A percentile compares a stretch with the other conserved stretches of the same genome.
Conservation (phyloP, 2,329 filamentous ascomycete genomes). For the Fusarium xylarioides region DNA sequence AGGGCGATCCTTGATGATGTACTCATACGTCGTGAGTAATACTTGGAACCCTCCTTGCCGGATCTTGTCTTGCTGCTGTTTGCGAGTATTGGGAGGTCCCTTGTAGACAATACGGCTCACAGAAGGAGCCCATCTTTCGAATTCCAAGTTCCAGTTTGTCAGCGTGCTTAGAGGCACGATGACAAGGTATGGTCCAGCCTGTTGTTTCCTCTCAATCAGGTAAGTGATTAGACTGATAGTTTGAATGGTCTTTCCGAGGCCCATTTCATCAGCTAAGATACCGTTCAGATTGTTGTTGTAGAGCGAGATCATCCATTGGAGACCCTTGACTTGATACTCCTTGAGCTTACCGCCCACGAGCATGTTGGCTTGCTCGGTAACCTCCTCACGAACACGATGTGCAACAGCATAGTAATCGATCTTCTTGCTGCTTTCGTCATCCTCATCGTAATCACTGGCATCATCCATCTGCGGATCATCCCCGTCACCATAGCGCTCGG, state of each 20-base stretch:
- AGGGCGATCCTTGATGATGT: slow-evolving; percentile 98
- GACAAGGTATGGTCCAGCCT: slow-evolving; percentile 91
- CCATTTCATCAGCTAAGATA: slow-evolving; percentile 99
- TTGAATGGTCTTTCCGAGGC: slow-evolving; percentile 99
- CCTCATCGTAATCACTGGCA: slow-evolving; percentile 72
- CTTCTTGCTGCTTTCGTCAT: slow-evolving; percentile 78
- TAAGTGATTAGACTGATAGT: slow-evolving; percentile 98
- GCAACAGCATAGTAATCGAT: slow-evolving; percentile 99
- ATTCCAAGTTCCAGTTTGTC: slow-evolving; percentile 98
- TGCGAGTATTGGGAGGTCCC: slow-evolving; percentile 87
- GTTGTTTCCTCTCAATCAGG: slow-evolving; percentile 93
- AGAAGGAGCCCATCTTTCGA: slow-evolving; percentile 97
- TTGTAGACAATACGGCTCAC: slow-evolving; percentile 94
- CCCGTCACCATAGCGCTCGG: slow-evolving; percentile 79
- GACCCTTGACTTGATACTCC: slow-evolving; percentile 97
- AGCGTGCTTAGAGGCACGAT: slow-evolving; percentile 97
- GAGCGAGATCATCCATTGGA: slow-evolving; percentile 99
- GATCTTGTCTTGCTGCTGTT: slow-evolving; percentile 91
- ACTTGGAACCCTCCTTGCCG: slow-evolving; percentile 97
- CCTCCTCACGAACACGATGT: slow-evolving; percentile 93
- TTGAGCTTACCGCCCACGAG: slow-evolving; percentile 93
- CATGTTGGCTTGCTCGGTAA: slow-evolving; percentile 82
- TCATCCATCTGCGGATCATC: slow-evolving; percentile 62
- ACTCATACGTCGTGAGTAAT: slow-evolving; percentile 96
- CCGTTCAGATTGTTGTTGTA: slow-evolving; percentile 99